Percentiles rank a stretch among this genome's conserved stretches.
phyloP scores from a whole-genome alignment of 768 basidiomycete genomes.

The Agrocybe pediades region DNA sequence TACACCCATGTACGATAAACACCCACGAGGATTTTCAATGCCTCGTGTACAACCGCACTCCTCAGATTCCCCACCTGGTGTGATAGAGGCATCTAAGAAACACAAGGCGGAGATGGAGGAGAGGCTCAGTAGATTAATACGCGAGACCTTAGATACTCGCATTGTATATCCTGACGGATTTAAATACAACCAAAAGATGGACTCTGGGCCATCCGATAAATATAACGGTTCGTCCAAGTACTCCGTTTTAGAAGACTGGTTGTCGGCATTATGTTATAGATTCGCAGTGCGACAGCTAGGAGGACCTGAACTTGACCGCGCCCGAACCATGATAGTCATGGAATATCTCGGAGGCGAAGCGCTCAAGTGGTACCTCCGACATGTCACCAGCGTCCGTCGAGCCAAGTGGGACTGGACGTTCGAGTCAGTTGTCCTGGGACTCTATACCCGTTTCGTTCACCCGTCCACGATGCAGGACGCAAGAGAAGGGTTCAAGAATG shows the following conservation, averaged over 20 bases:
- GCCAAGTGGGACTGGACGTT: not conserved
- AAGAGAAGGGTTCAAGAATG: not conserved
- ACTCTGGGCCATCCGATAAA: not conserved
- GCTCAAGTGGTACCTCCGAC: not conserved
- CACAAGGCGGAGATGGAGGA: not conserved
- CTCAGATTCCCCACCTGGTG: not conserved
- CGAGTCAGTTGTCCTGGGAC: not conserved
- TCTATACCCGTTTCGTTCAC: not conserved
- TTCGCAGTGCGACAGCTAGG: not conserved
- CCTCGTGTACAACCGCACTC: not conserved
- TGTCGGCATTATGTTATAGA: not conserved
- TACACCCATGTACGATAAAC: not conserved
- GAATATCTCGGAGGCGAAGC: not conserved
- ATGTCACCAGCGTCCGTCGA: not conserved
- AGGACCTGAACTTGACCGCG: not conserved
- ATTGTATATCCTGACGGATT: not conserved
- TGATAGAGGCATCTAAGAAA: not conserved
- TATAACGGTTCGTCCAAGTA: not conserved
- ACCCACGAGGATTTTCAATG: not conserved
- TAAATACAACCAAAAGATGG: not conserved
- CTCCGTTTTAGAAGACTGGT: not conserved
- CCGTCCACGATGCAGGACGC: slow-evolving; percentile 1
- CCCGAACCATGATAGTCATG: not conserved
- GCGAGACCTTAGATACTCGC: not conserved
- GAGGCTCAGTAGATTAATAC: not conserved